phyloP scores from a whole-genome alignment of 2,329 filamentous ascomycete species.

The Aspergillus candidus region DNA sequence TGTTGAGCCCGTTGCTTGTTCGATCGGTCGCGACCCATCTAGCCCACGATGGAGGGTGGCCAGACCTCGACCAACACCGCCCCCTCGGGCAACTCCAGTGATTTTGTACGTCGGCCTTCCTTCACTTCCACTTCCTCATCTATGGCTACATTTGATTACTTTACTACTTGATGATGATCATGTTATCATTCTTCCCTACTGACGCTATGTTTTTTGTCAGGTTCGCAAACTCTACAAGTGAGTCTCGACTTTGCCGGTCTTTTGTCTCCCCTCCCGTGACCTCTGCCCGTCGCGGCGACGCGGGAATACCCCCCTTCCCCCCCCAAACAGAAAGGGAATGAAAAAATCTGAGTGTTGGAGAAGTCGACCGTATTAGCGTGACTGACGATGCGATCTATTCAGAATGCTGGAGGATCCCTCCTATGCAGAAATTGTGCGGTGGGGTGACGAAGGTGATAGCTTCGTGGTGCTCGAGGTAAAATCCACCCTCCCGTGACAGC shows the following conservation, averaged over 20 bases:
- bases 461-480: constrained; percentile 94
- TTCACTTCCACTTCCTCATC: constrained; percentile 10
- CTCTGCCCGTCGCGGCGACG: constrained; percentile 9
- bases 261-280: constrained; percentile 6
- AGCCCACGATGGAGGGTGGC: constrained; percentile 42
- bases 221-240: constrained; percentile 99
- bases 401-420: constrained; percentile 96
- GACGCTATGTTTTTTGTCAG: constrained; percentile 44
- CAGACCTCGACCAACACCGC: constrained; percentile 36
- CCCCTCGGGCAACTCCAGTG: constrained; percentile 76
- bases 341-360: no score
- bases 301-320: constrained; percentile 7
- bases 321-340: no score
- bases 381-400: constrained; percentile 8
- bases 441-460: constrained; percentile 90
- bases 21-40: constrained; percentile 37
- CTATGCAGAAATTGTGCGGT: constrained; percentile 87
- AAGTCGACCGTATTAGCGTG: constrained; percentile 1
- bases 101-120: constrained; percentile 66
- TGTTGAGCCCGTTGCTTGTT: constrained; percentile 24
- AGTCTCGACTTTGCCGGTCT: constrained; percentile 27
- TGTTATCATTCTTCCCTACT: constrained; percentile 12
- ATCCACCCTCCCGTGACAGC: constrained; percentile 8
- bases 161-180: no score
- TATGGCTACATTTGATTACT: constrained; percentile 7